A percentile compares a stretch with the other conserved stretches of the same genome.
phyloP scores from a whole-genome alignment of 1,284 basidiomycete genomes.

The Sporisorium reilianum region DNA sequence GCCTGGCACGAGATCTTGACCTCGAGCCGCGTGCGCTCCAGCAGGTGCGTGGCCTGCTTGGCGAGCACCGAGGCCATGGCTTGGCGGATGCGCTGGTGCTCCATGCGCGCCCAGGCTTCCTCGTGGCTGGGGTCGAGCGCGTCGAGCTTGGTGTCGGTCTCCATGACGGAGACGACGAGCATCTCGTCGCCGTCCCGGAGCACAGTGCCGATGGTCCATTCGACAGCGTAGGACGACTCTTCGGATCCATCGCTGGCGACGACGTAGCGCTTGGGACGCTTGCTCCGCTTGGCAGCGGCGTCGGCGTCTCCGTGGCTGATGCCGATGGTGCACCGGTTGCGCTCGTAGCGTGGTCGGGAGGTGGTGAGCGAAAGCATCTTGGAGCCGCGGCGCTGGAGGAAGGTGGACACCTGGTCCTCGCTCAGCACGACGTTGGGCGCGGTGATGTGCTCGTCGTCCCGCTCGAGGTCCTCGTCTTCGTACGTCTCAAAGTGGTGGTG shows the following conservation, averaged over 20 bases:
- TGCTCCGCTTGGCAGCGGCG: slow-evolving; percentile 70
- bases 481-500: slow-evolving; percentile 47
- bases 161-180: slow-evolving; percentile 81
- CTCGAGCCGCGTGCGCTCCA: slow-evolving; percentile 89
- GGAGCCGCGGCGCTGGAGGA: slow-evolving; percentile 36
- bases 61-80: slow-evolving; percentile 83
- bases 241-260: slow-evolving; percentile 94
- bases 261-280: slow-evolving; percentile 80
- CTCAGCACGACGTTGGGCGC: slow-evolving; percentile 49
- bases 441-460: slow-evolving; percentile 46
- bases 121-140: slow-evolving; percentile 70
- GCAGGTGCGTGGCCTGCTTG: slow-evolving; percentile 85
- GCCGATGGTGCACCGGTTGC: slow-evolving; percentile 91
- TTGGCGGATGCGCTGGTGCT: slow-evolving; percentile 93
- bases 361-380: slow-evolving; percentile 42
- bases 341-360: slow-evolving; percentile 81
- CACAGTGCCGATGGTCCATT: slow-evolving; percentile 88
- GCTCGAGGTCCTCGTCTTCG: slow-evolving; percentile 39
- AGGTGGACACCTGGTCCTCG: slow-evolving; percentile 40
- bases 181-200: slow-evolving; percentile 85
- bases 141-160: slow-evolving; percentile 82
- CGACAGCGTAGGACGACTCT: slow-evolving; percentile 63
- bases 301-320: slow-evolving; percentile 76
- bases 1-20: slow-evolving; percentile 91
- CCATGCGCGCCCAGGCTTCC: slow-evolving; percentile 81